phyloP scores from a whole-genome alignment of 805 yeast genomes.

The Metschnikowia lachancei region DNA sequence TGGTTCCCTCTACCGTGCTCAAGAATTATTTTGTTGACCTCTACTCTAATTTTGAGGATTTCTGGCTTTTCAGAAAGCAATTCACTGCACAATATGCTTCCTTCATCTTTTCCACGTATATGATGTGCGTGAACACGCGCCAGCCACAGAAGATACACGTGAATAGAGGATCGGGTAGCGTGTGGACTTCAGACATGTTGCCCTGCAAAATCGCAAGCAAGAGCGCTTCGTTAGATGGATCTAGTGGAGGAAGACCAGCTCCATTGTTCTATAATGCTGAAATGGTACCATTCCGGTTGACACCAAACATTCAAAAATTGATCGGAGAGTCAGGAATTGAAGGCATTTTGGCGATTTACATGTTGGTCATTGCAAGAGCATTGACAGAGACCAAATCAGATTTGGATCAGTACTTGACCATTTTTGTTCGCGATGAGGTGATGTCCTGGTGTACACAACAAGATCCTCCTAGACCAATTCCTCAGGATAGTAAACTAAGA shows the following conservation, averaged over 20 bases:
- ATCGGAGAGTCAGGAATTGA: constrained; percentile 94
- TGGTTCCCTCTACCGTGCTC: constrained; percentile 82
- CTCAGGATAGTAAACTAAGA: constrained; percentile 77
- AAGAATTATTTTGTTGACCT: constrained; percentile 70
- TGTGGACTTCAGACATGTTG: constrained; percentile 93
- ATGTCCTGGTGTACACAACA: constrained; percentile 90
- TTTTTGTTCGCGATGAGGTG: constrained; percentile 94
- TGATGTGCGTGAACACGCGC: constrained; percentile 90
- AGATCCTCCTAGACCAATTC: constrained; percentile 67
- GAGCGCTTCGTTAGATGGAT: constrained; percentile 46
- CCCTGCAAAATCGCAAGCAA: constrained; percentile 75
- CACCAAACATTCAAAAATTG: constrained; percentile 91
- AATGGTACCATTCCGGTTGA: constrained; percentile 91
- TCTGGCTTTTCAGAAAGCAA: constrained; percentile 95
- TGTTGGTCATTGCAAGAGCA: constrained; percentile 83
- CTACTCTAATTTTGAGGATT: constrained; percentile 82
- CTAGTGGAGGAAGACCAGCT: constrained; percentile 51
- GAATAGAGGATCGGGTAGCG: constrained; percentile 77
- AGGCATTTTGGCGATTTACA: constrained; percentile 82
- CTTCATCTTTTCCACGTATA: constrained; percentile 85
- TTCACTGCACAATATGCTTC: constrained; percentile 94
- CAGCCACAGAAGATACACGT: constrained; percentile 92
- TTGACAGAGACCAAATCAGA: constrained; percentile 90
- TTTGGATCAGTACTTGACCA: constrained; percentile 83
- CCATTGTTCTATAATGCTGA: constrained; percentile 91